Evolutionary conservation across 805 yeast species (phyloP).

Genomic region (Kazachstania viticola): DNA sequence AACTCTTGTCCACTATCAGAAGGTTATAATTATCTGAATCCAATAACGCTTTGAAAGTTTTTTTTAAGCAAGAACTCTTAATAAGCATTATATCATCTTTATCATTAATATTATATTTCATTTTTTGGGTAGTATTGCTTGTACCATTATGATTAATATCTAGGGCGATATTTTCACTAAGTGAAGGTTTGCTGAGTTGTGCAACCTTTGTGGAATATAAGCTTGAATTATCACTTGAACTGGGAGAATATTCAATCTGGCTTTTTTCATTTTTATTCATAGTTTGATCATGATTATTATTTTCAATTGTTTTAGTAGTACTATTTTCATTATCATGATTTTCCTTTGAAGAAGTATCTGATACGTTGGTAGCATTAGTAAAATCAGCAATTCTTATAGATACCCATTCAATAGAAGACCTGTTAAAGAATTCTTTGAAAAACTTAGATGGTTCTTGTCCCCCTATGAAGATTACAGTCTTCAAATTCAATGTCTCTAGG

Average conservation of each 20-base stretch:
- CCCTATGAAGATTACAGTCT: conserved; percentile 62
- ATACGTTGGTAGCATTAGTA: conserved; percentile 8
- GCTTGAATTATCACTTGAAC: no score
- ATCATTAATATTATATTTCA: conserved; percentile 19
- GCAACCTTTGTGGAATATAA: no score
- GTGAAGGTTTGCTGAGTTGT: no score
- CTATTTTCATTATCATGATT: conserved; percentile 2
- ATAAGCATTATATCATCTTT: conserved; percentile 68
- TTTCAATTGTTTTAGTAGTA: neutral
- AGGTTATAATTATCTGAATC: conserved; percentile 54
- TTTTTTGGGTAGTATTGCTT: neutral
- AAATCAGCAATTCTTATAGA: conserved; percentile 26
- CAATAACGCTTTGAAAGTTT: conserved; percentile 53
- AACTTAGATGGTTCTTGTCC: conserved; percentile 76
- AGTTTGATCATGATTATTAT: conserved; percentile 1
- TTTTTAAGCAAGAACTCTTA: conserved; percentile 50
- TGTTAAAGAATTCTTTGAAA: conserved; percentile 52
- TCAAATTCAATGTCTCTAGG: conserved; percentile 57
- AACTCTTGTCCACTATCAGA: conserved; percentile 67
- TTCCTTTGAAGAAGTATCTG: neutral
- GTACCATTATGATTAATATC: neutral
- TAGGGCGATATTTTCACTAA: neutral
- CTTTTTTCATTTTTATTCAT: neutral
- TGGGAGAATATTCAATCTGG: no score
- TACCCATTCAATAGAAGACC: conserved; percentile 39